Evolutionary conservation across 1,139 yeast genomes (phyloP), one percentile per base, ranked within the genome.

Genomic region (Suhomyces anneliseae): DNA sequence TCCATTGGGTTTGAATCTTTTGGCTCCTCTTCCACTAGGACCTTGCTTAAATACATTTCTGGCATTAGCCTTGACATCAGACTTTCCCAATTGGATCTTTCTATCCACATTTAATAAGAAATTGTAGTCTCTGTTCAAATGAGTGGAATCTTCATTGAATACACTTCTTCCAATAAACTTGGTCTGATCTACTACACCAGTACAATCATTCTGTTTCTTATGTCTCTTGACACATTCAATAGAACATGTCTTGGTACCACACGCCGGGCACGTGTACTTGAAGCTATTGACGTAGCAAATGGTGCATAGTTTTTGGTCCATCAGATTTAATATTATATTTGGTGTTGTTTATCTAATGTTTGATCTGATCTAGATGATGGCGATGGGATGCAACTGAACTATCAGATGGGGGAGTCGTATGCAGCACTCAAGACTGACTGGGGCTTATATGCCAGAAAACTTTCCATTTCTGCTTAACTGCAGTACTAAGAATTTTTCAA

Each of bases 201-300:
- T 66, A 61, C 98, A 92, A 32, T 74, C 73, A 9, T 78, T 70
- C 48, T 77, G 78, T 10, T 57, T 59, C 64, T 90, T 90, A 61
- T 92, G 98, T 33, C 73, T 61, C 52, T 79, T 81, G 26, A 87
- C 88, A 66, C 97, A 92, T 6, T 59, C 74, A 11, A 87, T 62
- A 0, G 88, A 82, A 62, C 98, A 92, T 0, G 95, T 85, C 48
- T 70, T 74, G 12, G 71, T 63, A 8, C 69, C 70, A 61, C 98
- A 92, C 9, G 87, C 85, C 0, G 98, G 97, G 62, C 98, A 92
- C n/a, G 78, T 83, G 62, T 92, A 92, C 59, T 84, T 87, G 48
- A 74, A 65, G 19, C 61, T 64, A 24, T 70, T 64, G 24, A 59
- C 57, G 8, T 71, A 70, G 55, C 93, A 86, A 31, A 83, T 70